Conservation (phyloP, 768 basidiomycete genomes). For the Trichaptum fuscoviolaceum region DNA sequence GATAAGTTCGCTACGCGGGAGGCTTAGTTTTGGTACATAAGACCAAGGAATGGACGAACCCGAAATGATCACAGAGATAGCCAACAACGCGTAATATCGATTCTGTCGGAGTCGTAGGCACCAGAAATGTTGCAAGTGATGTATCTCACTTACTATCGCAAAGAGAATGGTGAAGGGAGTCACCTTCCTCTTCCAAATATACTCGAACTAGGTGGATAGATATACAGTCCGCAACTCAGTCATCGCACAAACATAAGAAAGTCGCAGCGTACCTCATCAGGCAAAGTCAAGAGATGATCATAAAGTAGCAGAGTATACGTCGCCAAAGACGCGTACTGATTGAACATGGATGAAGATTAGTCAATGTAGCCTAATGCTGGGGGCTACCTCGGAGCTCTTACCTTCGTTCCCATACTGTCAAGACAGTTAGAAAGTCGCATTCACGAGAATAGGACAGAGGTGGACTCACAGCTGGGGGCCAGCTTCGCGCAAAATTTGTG, state of each 20-base stretch:
- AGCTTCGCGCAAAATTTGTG: not conserved
- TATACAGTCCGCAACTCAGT: not conserved
- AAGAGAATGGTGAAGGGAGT: not conserved
- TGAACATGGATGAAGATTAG: not conserved
- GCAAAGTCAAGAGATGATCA: slow-evolving; percentile 2
- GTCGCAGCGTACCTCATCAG: not conserved
- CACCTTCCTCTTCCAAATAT: not conserved
- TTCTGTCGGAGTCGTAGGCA: not conserved
- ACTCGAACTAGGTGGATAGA: not conserved
- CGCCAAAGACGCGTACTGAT: not conserved
- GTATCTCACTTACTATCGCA: not conserved
- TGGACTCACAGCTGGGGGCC: not conserved
- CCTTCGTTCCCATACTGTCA: not conserved
- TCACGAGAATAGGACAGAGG: not conserved
- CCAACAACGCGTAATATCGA: not conserved
- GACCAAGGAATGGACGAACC: not conserved
- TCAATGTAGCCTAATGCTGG: no score
- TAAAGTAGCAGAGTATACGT: not conserved
- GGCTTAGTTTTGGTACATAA: not conserved
- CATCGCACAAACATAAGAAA: not conserved
- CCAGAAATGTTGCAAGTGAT: not conserved
- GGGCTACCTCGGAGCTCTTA: not conserved
- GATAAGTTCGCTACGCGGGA: not conserved
- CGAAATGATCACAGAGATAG: not conserved
- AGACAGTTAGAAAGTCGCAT: not conserved